Conservation (phyloP, 1,284 basidiomycete genomes). For the Sparassis latifolia region DNA sequence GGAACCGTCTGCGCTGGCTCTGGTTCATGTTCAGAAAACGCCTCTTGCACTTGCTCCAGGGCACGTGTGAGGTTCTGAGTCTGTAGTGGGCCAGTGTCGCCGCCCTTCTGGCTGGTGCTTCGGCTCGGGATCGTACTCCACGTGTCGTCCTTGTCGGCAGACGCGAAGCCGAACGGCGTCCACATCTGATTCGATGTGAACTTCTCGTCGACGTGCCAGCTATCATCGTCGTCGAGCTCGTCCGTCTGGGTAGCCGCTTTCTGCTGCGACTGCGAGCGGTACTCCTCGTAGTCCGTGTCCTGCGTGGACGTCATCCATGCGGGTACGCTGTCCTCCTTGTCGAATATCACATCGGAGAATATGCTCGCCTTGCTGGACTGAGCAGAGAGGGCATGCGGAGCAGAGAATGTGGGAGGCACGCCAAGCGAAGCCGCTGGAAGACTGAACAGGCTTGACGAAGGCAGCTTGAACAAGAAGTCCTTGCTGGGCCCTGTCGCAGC, state of each 20-base stretch:
- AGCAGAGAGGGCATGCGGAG: constrained; percentile 31
- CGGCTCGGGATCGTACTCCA: constrained; percentile 55
- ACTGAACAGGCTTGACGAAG: constrained; percentile 30
- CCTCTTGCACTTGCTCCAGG: constrained; percentile 8
- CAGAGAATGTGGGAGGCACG: constrained; percentile 29
- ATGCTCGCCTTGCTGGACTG: constrained; percentile 50
- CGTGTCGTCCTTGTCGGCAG: constrained; percentile 48
- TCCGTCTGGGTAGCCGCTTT: constrained; percentile 16
- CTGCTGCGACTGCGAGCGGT: constrained; percentile 27
- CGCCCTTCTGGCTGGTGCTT: constrained; percentile 26
- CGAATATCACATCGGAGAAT: constrained; percentile 44
- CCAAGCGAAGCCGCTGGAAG: constrained; percentile 41
- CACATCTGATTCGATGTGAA: constrained; percentile 45
- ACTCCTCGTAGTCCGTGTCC: constrained; percentile 46
- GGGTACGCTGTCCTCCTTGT: constrained; percentile 35
- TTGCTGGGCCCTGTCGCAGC: constrained; percentile 8
- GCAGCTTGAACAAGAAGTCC: constrained; percentile 24
- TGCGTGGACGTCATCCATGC: constrained; percentile 56
- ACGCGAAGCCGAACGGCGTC: constrained; percentile 40
- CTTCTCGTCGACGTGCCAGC: constrained; percentile 66
- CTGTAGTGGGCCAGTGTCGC: constrained; percentile 19
- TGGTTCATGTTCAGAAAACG: constrained; percentile 9
- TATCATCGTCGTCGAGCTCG: constrained; percentile 50
- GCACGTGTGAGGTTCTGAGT: constrained; percentile 15
- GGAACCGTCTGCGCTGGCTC: constrained; percentile 8